Evolutionary conservation across 202 grass and related monocot genomes (phyloP).

Genomic region (Eragrostis tef): DNA sequence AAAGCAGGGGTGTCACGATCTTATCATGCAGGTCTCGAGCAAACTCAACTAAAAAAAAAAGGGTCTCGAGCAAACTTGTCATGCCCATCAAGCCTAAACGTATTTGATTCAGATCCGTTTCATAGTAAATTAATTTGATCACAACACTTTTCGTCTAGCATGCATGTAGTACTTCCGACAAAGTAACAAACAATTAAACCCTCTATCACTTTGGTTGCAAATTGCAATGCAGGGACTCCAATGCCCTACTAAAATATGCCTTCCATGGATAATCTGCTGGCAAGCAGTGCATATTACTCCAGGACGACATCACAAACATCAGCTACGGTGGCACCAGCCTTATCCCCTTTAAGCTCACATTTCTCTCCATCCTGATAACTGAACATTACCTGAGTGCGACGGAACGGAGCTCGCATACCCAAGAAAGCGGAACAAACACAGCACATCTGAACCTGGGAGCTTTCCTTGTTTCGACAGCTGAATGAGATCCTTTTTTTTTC

Average conservation of each 20-base stretch:
- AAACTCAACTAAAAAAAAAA: too few relatives aligned
- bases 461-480: constrained; percentile 12
- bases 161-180: not conserved
- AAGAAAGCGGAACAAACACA: constrained; percentile 13
- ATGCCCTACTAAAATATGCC: too few relatives aligned
- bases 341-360: constrained; percentile 14
- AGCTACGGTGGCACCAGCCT: constrained; percentile 20
- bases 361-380: not conserved
- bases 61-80: constrained; percentile 9
- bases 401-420: not conserved
- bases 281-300: not conserved
- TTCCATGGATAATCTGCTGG: not conserved
- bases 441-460: not conserved
- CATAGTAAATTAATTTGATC: not conserved
- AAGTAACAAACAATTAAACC: not conserved
- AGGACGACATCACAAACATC: not conserved
- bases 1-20: not conserved
- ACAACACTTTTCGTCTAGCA: not conserved
- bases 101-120: not conserved
- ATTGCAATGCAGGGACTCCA: not conserved
- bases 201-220: not conserved
- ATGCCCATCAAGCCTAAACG: constrained; percentile 15
- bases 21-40: not conserved
- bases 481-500: not conserved
- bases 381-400: constrained; percentile 36